A percentile compares a stretch with the other conserved stretches of the same genome.
phyloP scores from a whole-genome alignment of 1,139 yeast species.

The Debaryomyces subglobosus region DNA sequence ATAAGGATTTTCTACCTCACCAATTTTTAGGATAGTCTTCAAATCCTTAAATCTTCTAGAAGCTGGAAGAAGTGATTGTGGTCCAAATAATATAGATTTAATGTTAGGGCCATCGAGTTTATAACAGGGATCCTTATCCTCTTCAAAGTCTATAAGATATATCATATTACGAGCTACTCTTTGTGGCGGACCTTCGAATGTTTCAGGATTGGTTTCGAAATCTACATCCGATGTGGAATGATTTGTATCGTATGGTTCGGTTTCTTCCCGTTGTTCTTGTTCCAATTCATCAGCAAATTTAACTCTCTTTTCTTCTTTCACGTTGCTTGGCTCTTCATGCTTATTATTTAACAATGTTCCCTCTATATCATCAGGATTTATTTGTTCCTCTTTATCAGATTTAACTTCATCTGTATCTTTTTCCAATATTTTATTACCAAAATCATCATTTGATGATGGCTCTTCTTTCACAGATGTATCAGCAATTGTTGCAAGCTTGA shows the following conservation, averaged over 20 bases:
- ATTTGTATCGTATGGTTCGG: conserved; percentile 9
- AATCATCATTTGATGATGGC: background rate
- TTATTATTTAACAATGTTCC: background rate
- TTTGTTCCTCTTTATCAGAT: background rate
- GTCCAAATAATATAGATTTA: conserved; percentile 59
- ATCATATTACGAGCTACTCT: conserved; percentile 55
- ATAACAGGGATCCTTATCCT: conserved; percentile 24
- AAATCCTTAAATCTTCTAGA: conserved; percentile 56
- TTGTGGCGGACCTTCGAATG: conserved; percentile 69
- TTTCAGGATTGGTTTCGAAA: conserved; percentile 21
- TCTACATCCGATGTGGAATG: conserved; percentile 14
- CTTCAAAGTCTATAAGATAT: conserved; percentile 50
- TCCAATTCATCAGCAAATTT: conserved; percentile 34
- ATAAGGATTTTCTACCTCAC: conserved; percentile 47
- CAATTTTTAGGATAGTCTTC: conserved; percentile 56
- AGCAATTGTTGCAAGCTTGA: background rate
- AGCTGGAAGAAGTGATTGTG: conserved; percentile 55
- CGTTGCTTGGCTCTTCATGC: background rate
- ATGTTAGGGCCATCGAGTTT: conserved; percentile 29
- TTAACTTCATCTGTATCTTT: background rate
- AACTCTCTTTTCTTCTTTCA: conserved; percentile 22
- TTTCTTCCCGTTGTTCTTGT: conserved; percentile 12
- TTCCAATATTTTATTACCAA: background rate
- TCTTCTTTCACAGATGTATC: background rate
- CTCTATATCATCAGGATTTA: conserved; percentile 9